A percentile compares a stretch with the other conserved stretches of the same genome.
Conservation (phyloP, 306 rosid genomes). For the Rosa persica region DNA sequence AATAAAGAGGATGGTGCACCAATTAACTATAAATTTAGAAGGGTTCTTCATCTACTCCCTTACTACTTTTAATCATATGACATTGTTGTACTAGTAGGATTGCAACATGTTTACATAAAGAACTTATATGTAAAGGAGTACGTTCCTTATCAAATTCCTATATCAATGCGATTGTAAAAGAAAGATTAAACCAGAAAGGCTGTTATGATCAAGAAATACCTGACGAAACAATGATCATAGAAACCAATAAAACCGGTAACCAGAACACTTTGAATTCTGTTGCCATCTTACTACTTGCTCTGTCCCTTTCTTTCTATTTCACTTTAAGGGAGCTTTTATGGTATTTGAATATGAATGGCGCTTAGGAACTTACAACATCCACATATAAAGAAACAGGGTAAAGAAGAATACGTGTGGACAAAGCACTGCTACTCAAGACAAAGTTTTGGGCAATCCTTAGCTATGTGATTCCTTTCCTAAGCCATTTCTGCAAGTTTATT, state of each 20-base stretch:
- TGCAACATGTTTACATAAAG: neutral
- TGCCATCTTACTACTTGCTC: slow-evolving; percentile 30
- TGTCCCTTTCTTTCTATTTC: neutral
- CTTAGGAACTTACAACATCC: neutral
- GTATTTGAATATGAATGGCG: slow-evolving; percentile 7
- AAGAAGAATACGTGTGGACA: slow-evolving; percentile 56
- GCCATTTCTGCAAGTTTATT: slow-evolving; percentile 52
- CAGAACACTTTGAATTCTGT: slow-evolving; percentile 31
- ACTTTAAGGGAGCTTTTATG: neutral
- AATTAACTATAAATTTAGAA: neutral
- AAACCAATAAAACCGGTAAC: slow-evolving; percentile 32
- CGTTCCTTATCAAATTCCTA: neutral
- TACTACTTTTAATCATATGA: neutral
- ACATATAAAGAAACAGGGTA: slow-evolving; percentile 34
- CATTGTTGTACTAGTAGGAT: neutral
- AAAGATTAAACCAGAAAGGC: neutral
- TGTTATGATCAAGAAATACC: slow-evolving; percentile 33
- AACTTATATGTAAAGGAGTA: neutral
- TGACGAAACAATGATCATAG: slow-evolving; percentile 45
- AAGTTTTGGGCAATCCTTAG: slow-evolving; percentile 15
- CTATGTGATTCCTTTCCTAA: slow-evolving; percentile 58
- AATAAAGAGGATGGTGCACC: neutral
- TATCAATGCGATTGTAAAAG: neutral
- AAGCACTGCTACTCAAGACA: slow-evolving; percentile 29
- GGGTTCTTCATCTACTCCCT: too few species aligned